phyloP scores from a whole-genome alignment of 31 red algal species.

The Odonthalia washingtoniensis region DNA sequence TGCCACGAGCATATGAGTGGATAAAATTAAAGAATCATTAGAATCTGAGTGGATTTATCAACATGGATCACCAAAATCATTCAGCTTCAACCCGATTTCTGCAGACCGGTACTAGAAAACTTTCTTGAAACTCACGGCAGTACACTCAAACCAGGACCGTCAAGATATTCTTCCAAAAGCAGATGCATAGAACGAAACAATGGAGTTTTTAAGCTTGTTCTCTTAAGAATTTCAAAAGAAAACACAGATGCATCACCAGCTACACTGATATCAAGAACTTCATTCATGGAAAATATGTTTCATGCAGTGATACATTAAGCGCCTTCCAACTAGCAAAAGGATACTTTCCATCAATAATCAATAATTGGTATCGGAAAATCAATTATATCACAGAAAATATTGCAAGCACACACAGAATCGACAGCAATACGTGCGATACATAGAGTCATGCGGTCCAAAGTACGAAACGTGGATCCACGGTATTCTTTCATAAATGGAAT shows the following conservation, averaged over 20 bases:
- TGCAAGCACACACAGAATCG: background rate
- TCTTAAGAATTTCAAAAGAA: background rate
- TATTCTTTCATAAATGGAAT: background rate
- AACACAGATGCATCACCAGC: constrained; percentile 9
- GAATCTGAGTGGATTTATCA: constrained; percentile 38
- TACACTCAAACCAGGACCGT: background rate
- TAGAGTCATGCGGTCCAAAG: background rate
- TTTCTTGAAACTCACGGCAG: background rate
- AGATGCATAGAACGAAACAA: constrained; percentile 23
- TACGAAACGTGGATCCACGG: background rate
- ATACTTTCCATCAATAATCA: background rate
- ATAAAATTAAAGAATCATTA: background rate
- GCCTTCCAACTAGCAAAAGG: background rate
- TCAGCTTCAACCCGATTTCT: constrained; percentile 32
- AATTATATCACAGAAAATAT: background rate
- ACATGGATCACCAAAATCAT: constrained; percentile 2
- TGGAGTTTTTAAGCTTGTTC: constrained; percentile 18
- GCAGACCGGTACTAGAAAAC: background rate
- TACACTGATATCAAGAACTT: background rate
- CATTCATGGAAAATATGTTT: background rate
- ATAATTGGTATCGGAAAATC: background rate
- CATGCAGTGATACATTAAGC: background rate
- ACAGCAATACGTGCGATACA: background rate
- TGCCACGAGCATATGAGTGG: background rate
- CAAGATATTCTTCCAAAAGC: constrained; percentile 2